These are phyloP conservation scores for Suillus lakei DNA, from an alignment of 768 basidiomycete genomes.

Conservation along the genomic window DNA sequence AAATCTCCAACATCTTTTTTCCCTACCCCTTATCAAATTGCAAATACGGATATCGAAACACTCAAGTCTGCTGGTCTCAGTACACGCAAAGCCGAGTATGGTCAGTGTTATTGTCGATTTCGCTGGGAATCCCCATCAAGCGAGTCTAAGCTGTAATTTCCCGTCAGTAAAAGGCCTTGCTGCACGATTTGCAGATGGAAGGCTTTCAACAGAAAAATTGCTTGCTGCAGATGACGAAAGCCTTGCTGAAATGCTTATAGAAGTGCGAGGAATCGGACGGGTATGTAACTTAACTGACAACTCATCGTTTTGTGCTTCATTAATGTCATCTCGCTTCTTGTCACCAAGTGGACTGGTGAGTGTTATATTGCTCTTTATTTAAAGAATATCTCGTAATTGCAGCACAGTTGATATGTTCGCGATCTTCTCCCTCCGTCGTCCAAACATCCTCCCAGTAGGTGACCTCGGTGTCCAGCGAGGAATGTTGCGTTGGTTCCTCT, in stretches of 20 bases:
- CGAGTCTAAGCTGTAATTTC: background rate
- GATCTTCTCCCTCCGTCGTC: slow-evolving; percentile 84
- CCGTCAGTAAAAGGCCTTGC: slow-evolving; percentile 77
- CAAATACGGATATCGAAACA: slow-evolving; percentile 56
- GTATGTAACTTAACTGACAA: slow-evolving; percentile 41
- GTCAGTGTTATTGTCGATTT: slow-evolving; percentile 42
- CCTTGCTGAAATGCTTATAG: slow-evolving; percentile 72
- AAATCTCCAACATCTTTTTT: slow-evolving; percentile 52
- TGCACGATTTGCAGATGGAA: slow-evolving; percentile 77
- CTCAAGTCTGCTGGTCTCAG: slow-evolving; percentile 81
- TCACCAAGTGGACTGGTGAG: slow-evolving; percentile 64
- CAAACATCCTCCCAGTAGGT: slow-evolving; percentile 79
- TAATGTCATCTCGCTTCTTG: slow-evolving; percentile 12
- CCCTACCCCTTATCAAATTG: slow-evolving; percentile 74
- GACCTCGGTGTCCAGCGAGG: slow-evolving; percentile 88
- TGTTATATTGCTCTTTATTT: slow-evolving; percentile 1
- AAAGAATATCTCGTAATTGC: slow-evolving; percentile 11
- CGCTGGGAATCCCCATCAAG: background rate
- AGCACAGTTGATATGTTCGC: slow-evolving; percentile 87
- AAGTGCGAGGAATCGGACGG: slow-evolving; percentile 79
- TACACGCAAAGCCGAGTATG: slow-evolving; percentile 88
- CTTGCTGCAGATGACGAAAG: slow-evolving; percentile 76
- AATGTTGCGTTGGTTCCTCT: slow-evolving; percentile 68
- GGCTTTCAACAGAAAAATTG: slow-evolving; percentile 75
- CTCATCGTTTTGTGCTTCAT: slow-evolving; percentile 2